A percentile compares a stretch with the other conserved stretches of the same genome.
Conservation (phyloP, 371 early-diverging fungal genomes). For the Rhizopus stolonifer region DNA sequence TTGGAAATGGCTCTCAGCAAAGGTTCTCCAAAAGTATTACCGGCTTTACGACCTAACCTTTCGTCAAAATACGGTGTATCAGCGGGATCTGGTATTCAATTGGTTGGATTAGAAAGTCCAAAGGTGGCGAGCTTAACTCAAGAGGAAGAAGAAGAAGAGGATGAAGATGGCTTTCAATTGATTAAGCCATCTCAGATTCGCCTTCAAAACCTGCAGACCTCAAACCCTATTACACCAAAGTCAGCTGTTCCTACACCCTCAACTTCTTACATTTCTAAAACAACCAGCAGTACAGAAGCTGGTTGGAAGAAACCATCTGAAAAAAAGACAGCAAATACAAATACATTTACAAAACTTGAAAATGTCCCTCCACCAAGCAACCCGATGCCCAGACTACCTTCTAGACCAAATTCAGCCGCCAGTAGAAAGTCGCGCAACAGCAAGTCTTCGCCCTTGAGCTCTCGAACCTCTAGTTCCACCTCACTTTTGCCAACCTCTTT, state of each 20-base stretch:
- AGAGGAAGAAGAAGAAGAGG: constrained; percentile 24
- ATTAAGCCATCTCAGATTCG: constrained; percentile 43
- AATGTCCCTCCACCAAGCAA: constrained; percentile 19
- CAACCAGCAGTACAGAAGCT: not conserved
- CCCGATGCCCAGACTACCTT: constrained; percentile 43
- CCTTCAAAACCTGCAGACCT: constrained; percentile 11
- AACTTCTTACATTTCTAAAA: not conserved
- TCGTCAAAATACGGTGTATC: not conserved
- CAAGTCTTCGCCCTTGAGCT: not conserved
- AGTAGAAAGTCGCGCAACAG: constrained; percentile 20
- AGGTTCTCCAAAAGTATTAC: constrained; percentile 1
- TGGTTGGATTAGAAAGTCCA: constrained; percentile 10
- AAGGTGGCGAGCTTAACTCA: not conserved
- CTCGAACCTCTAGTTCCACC: not conserved
- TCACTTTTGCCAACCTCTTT: not conserved
- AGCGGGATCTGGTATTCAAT: constrained; percentile 8
- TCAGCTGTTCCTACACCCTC: not conserved
- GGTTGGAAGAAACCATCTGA: not conserved
- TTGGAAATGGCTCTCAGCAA: constrained; percentile 19
- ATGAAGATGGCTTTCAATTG: constrained; percentile 42
- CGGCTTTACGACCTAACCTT: not conserved
- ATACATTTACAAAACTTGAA: not conserved
- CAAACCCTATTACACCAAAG: not conserved
- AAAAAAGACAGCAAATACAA: not conserved
- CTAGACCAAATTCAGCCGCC: constrained; percentile 32